phyloP scores from a whole-genome alignment of 2,329 filamentous ascomycete species.

The Phialophora verrucosa region DNA sequence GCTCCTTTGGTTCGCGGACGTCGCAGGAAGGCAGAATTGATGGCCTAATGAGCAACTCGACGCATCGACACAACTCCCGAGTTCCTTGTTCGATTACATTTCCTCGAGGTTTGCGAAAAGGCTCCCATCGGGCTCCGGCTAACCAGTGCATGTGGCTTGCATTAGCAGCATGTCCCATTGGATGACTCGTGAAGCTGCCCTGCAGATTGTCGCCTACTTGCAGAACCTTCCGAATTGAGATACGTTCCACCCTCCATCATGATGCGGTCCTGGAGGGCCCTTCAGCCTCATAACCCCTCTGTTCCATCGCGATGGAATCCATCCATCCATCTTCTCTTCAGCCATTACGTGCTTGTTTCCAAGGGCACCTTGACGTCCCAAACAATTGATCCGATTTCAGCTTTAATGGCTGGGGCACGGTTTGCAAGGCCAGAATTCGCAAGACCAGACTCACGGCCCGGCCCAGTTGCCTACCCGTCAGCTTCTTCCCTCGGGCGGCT shows the following conservation, averaged over 20 bases:
- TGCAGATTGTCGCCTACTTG: not conserved
- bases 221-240: conserved; percentile 1
- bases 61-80: not conserved
- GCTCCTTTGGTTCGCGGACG: not conserved
- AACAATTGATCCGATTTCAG: not conserved
- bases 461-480: conserved; percentile 7
- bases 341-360: not conserved
- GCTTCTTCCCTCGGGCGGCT: not conserved
- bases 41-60: not conserved
- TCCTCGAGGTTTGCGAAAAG: not conserved
- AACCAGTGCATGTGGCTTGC: conserved; percentile 12
- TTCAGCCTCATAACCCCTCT: conserved; percentile 8
- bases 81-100: not conserved
- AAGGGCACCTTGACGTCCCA: too few relatives aligned
- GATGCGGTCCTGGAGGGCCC: not conserved
- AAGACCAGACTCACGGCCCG: conserved; percentile 5
- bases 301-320: not conserved
- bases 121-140: conserved; percentile 8
- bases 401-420: not conserved
- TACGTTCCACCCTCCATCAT: not conserved
- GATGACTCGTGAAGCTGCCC: conserved; percentile 1
- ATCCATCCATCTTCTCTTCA: not conserved
- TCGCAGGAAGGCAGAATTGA: not conserved
- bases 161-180: not conserved
- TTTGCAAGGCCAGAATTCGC: not conserved